Conservation (phyloP, 805 yeast species). For the Ogataea chonburiensis region DNA sequence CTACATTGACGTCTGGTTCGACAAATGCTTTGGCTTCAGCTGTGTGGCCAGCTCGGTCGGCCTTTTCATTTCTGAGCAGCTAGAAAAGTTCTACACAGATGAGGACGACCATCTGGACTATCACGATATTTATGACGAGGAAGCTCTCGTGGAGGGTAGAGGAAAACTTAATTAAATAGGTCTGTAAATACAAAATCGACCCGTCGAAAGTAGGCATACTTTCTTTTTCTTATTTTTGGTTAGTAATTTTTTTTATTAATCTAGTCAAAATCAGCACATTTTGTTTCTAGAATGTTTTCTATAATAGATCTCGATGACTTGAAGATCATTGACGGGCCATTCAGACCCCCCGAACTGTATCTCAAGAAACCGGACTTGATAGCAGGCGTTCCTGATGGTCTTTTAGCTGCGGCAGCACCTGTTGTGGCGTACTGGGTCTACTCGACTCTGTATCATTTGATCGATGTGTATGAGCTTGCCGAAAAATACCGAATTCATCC, state of each 20-base stretch:
- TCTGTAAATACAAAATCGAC: constrained; percentile 4
- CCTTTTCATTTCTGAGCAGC: constrained; percentile 26
- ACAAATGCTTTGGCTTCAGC: constrained; percentile 47
- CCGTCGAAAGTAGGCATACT: constrained; percentile 5
- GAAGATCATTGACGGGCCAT: constrained; percentile 15
- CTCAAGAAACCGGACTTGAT: constrained; percentile 45
- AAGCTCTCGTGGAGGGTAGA: constrained; percentile 22
- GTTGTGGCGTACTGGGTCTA: constrained; percentile 81
- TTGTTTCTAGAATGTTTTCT: constrained; percentile 1
- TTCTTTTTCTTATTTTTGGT: constrained; percentile 2
- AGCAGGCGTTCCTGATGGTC: constrained; percentile 66
- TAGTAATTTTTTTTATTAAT: constrained; percentile 5
- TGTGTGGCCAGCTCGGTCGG: constrained; percentile 36
- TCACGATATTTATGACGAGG: constrained; percentile 31
- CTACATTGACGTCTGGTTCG: constrained; percentile 52
- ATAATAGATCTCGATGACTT: constrained; percentile 26
- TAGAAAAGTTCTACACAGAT: constrained; percentile 24
- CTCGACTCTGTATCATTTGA: constrained; percentile 67
- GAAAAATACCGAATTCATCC: constrained; percentile 90
- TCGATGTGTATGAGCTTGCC: constrained; percentile 73
- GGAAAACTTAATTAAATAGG: constrained; percentile 11
- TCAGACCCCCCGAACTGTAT: constrained; percentile 30
- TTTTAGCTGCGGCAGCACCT: constrained; percentile 71
- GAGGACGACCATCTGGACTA: constrained; percentile 23
- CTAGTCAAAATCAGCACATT: constrained; percentile 2